phyloP scores from a whole-genome alignment of 148 eudicot species.

The Fallopia convolvulus region DNA sequence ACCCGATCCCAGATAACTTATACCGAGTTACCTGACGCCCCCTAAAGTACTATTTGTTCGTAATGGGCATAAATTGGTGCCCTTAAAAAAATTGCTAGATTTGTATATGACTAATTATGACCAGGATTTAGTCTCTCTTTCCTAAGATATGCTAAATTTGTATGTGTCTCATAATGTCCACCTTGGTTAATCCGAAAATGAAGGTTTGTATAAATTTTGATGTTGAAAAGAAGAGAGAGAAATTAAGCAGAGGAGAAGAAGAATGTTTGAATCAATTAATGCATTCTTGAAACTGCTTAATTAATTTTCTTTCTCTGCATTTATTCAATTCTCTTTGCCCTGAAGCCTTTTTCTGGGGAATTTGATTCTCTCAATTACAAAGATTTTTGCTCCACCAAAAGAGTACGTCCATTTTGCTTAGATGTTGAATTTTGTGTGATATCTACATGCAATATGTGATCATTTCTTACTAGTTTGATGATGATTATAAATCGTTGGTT shows the following conservation, averaged over 20 bases:
- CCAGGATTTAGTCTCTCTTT: too few relatives aligned
- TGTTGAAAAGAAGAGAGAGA: conserved; percentile 5
- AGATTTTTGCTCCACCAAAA: neutral
- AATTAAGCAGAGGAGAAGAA: neutral
- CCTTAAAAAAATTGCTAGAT: too few relatives aligned
- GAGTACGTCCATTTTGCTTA: neutral
- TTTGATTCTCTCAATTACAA: neutral
- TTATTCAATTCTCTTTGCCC: neutral
- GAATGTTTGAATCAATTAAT: neutral
- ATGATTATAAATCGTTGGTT: neutral
- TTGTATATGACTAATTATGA: too few relatives aligned
- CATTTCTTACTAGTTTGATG: neutral
- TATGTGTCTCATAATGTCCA: neutral
- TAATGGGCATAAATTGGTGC: too few relatives aligned
- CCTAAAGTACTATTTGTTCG: too few relatives aligned
- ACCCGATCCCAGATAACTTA: too few relatives aligned
- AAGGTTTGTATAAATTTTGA: neutral
- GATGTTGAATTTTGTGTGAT: neutral
- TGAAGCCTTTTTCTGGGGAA: neutral
- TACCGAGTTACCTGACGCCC: too few relatives aligned
- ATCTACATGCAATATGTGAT: neutral
- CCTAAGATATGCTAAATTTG: neutral
- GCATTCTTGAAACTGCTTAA: neutral
- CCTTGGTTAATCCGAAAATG: neutral
- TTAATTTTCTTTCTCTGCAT: neutral